Conservation (phyloP, 768 basidiomycete species). For the Phanerochaete sordida region DNA sequence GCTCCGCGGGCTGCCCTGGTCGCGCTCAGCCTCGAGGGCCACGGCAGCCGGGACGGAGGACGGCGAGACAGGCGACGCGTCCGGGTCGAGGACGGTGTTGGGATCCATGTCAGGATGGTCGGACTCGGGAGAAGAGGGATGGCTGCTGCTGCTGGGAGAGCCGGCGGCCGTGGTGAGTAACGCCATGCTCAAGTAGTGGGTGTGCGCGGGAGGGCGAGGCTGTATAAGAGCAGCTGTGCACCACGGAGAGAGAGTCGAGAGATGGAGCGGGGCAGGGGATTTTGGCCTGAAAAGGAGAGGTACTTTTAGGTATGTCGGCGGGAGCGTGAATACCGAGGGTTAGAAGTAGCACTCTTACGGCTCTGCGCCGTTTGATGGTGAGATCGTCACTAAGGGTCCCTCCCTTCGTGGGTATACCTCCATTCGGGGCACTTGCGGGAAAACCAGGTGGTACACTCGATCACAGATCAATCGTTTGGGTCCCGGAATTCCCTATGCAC, state of each 20-base stretch:
- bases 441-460: constrained; percentile 20
- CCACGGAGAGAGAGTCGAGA: constrained; percentile 16
- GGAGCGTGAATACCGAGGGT: constrained; percentile 19
- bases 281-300: constrained; percentile 19
- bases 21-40: constrained; percentile 12
- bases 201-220: not conserved
- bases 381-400: constrained; percentile 27
- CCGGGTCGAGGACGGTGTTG: not conserved
- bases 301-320: constrained; percentile 20
- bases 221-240: constrained; percentile 13
- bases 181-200: constrained; percentile 7
- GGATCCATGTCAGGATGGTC: constrained; percentile 10
- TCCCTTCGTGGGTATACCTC: constrained; percentile 1
- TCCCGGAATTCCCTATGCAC: not conserved
- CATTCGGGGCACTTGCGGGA: constrained; percentile 7
- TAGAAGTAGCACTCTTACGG: constrained; percentile 17
- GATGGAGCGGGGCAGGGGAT: constrained; percentile 15
- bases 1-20: constrained; percentile 25
- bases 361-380: constrained; percentile 21
- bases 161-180: constrained; percentile 4
- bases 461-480: constrained; percentile 15
- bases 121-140: constrained; percentile 8
- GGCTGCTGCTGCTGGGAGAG: constrained; percentile 8
- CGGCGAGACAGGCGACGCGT: constrained; percentile 7
- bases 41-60: constrained; percentile 12